Percentiles rank a stretch among this genome's conserved stretches.
phyloP scores from a whole-genome alignment of 1,284 basidiomycete genomes.

The Peniophora sp. region DNA sequence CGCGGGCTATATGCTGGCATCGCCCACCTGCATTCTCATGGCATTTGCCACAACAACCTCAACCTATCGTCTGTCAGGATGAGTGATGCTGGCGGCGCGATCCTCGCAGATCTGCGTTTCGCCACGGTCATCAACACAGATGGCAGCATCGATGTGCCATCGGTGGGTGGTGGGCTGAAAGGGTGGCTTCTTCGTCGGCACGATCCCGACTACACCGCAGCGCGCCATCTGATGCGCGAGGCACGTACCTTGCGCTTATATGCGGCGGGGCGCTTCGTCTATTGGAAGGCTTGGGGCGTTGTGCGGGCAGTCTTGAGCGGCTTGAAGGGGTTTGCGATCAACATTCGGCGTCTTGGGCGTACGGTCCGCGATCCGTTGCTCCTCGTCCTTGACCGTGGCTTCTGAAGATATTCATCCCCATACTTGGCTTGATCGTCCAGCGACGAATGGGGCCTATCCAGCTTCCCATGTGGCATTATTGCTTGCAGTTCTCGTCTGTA shows the following conservation, averaged over 20 bases:
- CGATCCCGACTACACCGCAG: not conserved
- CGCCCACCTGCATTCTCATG: slow-evolving; percentile 14
- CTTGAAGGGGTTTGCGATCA: too few species aligned
- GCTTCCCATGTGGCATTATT: too few species aligned
- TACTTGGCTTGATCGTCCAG: too few species aligned
- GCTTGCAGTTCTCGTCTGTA: too few species aligned
- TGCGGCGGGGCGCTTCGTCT: not conserved
- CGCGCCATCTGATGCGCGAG: not conserved
- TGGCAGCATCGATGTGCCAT: not conserved
- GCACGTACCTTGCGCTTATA: too few species aligned
- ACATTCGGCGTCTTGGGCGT: too few species aligned
- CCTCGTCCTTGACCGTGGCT: too few species aligned
- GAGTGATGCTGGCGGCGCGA: slow-evolving; percentile 6
- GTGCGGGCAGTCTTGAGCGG: not conserved
- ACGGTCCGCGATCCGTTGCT: too few species aligned
- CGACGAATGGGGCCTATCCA: too few species aligned
- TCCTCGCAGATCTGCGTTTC: slow-evolving; percentile 2
- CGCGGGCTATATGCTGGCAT: slow-evolving; percentile 12
- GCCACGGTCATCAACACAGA: not conserved
- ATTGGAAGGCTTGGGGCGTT: not conserved
- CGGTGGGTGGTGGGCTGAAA: not conserved
- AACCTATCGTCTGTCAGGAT: slow-evolving; percentile 18
- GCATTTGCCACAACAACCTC: slow-evolving; percentile 20
- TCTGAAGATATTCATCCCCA: too few species aligned
- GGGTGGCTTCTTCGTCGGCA: not conserved